Evolutionary conservation across 1,284 basidiomycete species (phyloP), one percentile per base, ranked within the genome.

Genomic region (Pseudomicrostroma phylloplanum): DNA sequence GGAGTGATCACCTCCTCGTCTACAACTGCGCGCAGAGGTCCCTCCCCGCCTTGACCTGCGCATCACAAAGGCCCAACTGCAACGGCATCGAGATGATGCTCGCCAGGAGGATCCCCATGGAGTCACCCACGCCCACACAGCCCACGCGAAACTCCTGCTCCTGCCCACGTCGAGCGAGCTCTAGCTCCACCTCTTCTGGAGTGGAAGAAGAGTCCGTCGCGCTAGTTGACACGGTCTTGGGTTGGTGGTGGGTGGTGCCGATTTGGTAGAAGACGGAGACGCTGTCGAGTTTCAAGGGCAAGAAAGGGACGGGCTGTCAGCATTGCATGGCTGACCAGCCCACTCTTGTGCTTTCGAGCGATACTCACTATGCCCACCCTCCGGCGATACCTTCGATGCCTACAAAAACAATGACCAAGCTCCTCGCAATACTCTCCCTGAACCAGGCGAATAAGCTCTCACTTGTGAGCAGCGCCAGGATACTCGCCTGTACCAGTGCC

Each of bases 401-500:
- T 41, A 79, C 66, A 43, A 79, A 59, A 0, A 79, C 71, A 53
- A 79, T 77, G 25, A 71, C 71, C 11, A 79, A 56, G 7, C 74
- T 70, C 53, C 70, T 71, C 0, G 74, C 74, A 25, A 79, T 72
- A 42, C 68, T 71, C 21, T 55, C 61, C 15, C 69, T 57, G 56
- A 79, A 77, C 77, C 77, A 79, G 0, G 63, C 66, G 53, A 65
- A 70, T 40, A 77, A n/a, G 40, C 70, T 86, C 80, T 92, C 90
- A 39, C 84, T 81, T 6, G 82, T 80, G 51, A 92, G 81, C 1
- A 83, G 79, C 11, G 83, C 62, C 43, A 92, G 82, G 59, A 92
- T 86, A 30, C 82, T 51, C 21, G 83, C 84, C 79, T 92, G 90
- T 0, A 87, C 71, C 36, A 89, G 78, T 0, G 89, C 87, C 1